phyloP scores from a whole-genome alignment of 768 basidiomycete genomes.

The Favolaschia claudopus region DNA sequence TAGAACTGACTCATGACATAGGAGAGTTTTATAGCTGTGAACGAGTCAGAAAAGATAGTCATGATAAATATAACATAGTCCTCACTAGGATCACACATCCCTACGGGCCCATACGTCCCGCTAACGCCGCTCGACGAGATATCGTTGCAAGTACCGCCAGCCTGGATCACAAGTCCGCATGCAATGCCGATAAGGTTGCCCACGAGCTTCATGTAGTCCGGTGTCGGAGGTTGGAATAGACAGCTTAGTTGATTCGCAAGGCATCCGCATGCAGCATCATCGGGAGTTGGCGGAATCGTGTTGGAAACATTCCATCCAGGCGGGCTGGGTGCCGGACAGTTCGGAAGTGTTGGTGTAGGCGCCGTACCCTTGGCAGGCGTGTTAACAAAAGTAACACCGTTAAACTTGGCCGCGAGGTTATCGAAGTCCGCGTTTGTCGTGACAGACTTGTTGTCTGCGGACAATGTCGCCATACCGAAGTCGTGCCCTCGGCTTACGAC shows the following conservation, averaged over 20 bases:
- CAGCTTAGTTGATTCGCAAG: constrained; percentile 74
- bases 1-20: constrained; percentile 27
- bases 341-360: constrained; percentile 58
- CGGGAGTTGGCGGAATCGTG: constrained; percentile 84
- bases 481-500: constrained; percentile 73
- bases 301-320: constrained; percentile 68
- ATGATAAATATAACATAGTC: constrained; percentile 1
- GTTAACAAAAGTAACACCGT: constrained; percentile 61
- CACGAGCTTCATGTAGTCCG: constrained; percentile 65
- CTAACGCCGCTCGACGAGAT: constrained; percentile 76
- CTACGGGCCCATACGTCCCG: constrained; percentile 79
- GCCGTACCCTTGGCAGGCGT: constrained; percentile 55
- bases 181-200: constrained; percentile 70
- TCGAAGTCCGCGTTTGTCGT: constrained; percentile 74
- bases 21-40: constrained; percentile 16
- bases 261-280: constrained; percentile 79
- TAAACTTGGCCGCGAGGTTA: constrained; percentile 69
- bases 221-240: constrained; percentile 69
- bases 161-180: constrained; percentile 76
- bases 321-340: constrained; percentile 67
- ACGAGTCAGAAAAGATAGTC: background rate
- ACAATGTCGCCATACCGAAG: constrained; percentile 88
- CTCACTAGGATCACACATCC: constrained; percentile 82
- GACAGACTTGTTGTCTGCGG: constrained; percentile 68
- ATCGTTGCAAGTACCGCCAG: constrained; percentile 67